A percentile compares a stretch with the other conserved stretches of the same genome.
These are phyloP conservation scores for Globisporangium paddicum DNA, from an alignment of 352 stramenopile species.

Conservation along the genomic window DNA sequence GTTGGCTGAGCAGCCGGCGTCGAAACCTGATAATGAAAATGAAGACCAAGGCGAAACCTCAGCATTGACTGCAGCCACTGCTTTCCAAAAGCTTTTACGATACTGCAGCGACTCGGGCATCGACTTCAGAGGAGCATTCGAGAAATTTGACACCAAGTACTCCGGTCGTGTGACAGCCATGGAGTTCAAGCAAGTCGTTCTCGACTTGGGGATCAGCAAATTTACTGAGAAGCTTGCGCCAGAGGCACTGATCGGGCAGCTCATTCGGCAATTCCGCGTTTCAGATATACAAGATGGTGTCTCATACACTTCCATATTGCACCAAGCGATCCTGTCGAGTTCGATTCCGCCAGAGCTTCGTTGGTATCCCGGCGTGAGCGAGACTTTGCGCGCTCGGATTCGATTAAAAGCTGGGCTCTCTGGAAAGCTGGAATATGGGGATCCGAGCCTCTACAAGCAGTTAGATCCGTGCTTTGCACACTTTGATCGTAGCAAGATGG, in stretches of 20 bases:
- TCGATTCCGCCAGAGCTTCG: slow-evolving; percentile 4
- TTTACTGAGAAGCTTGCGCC: slow-evolving; percentile 12
- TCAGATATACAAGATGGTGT: slow-evolving; percentile 25
- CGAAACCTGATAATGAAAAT: not conserved
- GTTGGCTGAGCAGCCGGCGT: not conserved
- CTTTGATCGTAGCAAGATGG: slow-evolving; percentile 53
- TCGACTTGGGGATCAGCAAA: slow-evolving; percentile 31
- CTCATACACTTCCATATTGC: slow-evolving; percentile 33
- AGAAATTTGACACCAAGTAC: slow-evolving; percentile 40
- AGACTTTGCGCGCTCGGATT: slow-evolving; percentile 43
- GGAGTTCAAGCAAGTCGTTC: slow-evolving; percentile 49
- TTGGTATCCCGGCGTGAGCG: slow-evolving; percentile 25
- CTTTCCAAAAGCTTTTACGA: slow-evolving; percentile 21
- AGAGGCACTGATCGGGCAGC: slow-evolving; percentile 40
- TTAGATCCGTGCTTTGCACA: slow-evolving; percentile 58
- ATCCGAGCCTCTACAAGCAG: slow-evolving; percentile 20
- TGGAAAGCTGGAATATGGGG: slow-evolving; percentile 24
- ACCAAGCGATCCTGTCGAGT: slow-evolving; percentile 8
- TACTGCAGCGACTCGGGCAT: slow-evolving; percentile 34
- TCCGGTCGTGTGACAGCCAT: slow-evolving; percentile 34
- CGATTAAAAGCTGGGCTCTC: slow-evolving; percentile 26
- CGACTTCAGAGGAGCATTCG: slow-evolving; percentile 48
- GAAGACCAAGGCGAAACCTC: not conserved
- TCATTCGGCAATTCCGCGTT: slow-evolving; percentile 51
- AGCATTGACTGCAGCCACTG: not conserved